phyloP scores from a whole-genome alignment of 352 stramenopile species.

The Globisporangium abappressorium region DNA sequence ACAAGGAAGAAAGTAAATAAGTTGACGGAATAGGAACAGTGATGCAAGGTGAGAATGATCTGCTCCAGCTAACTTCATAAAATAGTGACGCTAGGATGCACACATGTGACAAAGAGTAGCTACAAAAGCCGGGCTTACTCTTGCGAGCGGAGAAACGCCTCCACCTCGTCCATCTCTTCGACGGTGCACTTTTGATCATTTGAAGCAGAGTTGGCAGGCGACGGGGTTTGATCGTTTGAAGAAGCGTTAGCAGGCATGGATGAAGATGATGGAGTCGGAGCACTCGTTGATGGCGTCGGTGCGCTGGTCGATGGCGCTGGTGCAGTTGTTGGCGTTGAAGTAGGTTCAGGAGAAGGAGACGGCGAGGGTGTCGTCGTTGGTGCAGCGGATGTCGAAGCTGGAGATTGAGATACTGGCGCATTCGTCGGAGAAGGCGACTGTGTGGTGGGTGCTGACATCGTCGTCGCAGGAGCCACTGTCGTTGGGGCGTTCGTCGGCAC shows the following conservation, averaged over 20 bases:
- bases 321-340: not conserved
- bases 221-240: conserved; percentile 1
- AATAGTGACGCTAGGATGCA: not conserved
- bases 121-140: conserved; percentile 1
- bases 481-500: not conserved
- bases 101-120: not conserved
- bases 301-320: not conserved
- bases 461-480: not conserved
- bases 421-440: not conserved
- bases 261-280: not conserved
- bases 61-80: not conserved
- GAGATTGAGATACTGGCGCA: not conserved
- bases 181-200: conserved; percentile 17
- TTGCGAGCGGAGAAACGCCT: conserved; percentile 17
- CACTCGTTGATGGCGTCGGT: not conserved
- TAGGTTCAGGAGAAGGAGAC: not conserved
- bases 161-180: conserved; percentile 18
- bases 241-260: conserved; percentile 1
- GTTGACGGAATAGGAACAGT: not conserved
- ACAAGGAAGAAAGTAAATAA: too few relatives aligned
- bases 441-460: not conserved
- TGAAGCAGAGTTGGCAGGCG: conserved; percentile 5
- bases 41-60: not conserved
- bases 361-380: conserved; percentile 1
- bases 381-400: not conserved